Evolutionary conservation across 805 yeast species (phyloP), one percentile per base, ranked within the genome.

Genomic region (Nakazawaea molendinolei): DNA sequence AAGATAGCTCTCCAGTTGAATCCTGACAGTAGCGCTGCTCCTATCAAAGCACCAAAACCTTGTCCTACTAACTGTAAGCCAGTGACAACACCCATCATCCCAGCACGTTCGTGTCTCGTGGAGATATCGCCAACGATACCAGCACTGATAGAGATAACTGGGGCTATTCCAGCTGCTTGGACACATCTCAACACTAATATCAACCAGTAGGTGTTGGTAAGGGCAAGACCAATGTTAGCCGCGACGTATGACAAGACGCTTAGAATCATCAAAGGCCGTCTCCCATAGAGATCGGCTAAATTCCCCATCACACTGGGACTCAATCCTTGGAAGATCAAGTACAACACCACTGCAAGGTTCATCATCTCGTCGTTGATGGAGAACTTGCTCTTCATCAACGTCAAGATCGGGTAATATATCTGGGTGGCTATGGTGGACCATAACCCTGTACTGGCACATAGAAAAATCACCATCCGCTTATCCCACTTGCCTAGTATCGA

Each of bases 91-190:
- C 89, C 89, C 26, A 80, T 74, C 47, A 69, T 71, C 2, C 71
- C 66, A 12, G 87, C 92, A 45, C 92, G 63, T 39, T 73, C 73
- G 5, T 61, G 64, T 10, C 75, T 59, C 1, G 71, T 63, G 2
- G 83, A 71, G 17, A 77, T 58, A 53, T 83, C 94, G 13, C 83
- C 86, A 40, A 79, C 66, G 0, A 77, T 65, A 2, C 87, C 89
- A 3, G 78, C 65, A 31, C 67, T 63, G 4, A 83, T 65, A 0
- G 87, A 74, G 22, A 82, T 71, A 4, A 81, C 71, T 0, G 87
- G 81, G 0, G 89, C 80, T 6, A 77, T 76, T 2, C 83, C 82
- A 13, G 76, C 70, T 1, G 86, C 81, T 48, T 82, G 92, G n/a
- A 81, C 46, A 51, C 81, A 71, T 43, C 94, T 61, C 28, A 83